Conservation (phyloP, 805 yeast genomes). For the Kazachstania taianensis region DNA sequence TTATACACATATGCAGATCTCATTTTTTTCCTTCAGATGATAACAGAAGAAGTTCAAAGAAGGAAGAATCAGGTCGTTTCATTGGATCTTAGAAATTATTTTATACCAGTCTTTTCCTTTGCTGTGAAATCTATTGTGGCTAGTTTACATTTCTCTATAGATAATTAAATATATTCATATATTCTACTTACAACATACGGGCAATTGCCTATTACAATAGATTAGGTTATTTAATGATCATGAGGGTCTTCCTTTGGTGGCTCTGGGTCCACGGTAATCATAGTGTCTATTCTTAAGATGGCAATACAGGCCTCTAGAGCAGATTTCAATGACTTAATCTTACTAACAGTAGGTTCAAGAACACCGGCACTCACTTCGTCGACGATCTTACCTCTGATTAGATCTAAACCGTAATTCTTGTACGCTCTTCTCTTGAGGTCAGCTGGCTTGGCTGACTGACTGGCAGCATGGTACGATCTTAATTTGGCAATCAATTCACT, state of each 20-base stretch:
- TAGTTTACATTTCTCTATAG: too few species aligned
- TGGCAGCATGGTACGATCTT: constrained; percentile 92
- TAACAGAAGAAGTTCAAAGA: too few species aligned
- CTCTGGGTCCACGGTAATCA: constrained; percentile 96
- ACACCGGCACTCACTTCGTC: constrained; percentile 82
- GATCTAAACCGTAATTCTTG: constrained; percentile 86
- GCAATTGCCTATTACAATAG: neutral
- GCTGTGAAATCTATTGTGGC: too few species aligned
- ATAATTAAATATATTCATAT: too few species aligned
- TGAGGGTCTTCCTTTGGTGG: constrained; percentile 87
- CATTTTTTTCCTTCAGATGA: too few species aligned
- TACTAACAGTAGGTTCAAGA: constrained; percentile 89
- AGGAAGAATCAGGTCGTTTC: too few species aligned
- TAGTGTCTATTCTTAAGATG: constrained; percentile 92
- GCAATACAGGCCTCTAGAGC: constrained; percentile 98
- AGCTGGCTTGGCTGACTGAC: constrained; percentile 76
- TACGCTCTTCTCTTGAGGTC: constrained; percentile 79
- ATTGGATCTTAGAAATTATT: too few species aligned
- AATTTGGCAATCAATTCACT: constrained; percentile 89
- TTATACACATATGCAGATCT: too few species aligned
- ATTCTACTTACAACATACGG: neutral
- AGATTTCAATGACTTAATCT: constrained; percentile 84
- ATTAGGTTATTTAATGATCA: constrained; percentile 27
- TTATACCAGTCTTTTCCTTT: too few species aligned
- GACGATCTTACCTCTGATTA: constrained; percentile 82